Evolutionary conservation across 345 rosid species (phyloP).

Genomic region (Triadica sebifera): DNA sequence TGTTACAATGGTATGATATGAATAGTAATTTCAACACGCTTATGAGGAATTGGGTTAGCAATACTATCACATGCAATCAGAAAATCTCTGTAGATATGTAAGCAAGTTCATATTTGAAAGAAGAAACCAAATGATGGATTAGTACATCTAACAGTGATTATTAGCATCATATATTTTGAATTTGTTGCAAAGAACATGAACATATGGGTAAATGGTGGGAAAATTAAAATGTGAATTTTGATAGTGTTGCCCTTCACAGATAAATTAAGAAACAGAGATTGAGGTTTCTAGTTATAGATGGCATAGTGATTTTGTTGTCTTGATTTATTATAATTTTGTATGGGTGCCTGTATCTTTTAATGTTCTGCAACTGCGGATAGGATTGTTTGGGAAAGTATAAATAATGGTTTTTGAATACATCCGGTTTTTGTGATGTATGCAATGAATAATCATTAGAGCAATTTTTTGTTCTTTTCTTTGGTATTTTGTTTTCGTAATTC

Average conservation of each 20-base stretch:
- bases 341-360: neutral
- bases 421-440: neutral
- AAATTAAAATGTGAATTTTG: neutral
- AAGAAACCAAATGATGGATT: neutral
- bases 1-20: neutral
- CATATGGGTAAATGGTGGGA: neutral
- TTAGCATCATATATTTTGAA: neutral
- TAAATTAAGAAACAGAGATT: constrained; percentile 3
- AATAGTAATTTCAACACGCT: neutral
- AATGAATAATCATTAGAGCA: neutral
- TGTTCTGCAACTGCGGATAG: neutral
- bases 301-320: neutral
- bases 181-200: neutral
- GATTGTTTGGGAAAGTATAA: neutral
- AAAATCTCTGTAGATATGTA: neutral
- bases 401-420: neutral
- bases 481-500: neutral
- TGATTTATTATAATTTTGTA: neutral
- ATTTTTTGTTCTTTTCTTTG: neutral
- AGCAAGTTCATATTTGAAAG: neutral
- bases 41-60: neutral
- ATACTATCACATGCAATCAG: neutral
- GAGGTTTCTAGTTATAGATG: neutral
- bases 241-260: neutral
- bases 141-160: neutral